A percentile compares a stretch with the other conserved stretches of the same genome.
phyloP scores from a whole-genome alignment of 2,329 filamentous ascomycete genomes.

The Coniella vitis region DNA sequence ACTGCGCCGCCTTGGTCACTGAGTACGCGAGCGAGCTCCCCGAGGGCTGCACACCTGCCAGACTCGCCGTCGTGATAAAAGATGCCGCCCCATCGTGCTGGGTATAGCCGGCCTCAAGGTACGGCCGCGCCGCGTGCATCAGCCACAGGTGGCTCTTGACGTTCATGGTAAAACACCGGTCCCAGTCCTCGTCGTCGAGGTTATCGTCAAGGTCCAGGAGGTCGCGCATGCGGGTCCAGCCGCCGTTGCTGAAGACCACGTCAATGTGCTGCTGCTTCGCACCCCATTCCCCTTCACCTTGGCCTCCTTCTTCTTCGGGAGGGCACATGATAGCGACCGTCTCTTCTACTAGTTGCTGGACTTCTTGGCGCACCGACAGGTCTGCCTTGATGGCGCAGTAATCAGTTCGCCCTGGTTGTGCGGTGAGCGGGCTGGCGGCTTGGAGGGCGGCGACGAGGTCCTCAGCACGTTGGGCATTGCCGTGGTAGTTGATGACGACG shows the following conservation, averaged over 20 bases:
- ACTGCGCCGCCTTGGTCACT: conserved; percentile 69
- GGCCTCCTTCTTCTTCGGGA: not conserved
- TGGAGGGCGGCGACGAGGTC: conserved; percentile 50
- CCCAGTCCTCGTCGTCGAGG: conserved; percentile 52
- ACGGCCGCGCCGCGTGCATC: conserved; percentile 45
- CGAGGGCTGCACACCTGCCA: conserved; percentile 57
- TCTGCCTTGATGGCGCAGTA: conserved; percentile 59
- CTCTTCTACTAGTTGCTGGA: conserved; percentile 51
- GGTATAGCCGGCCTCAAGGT: conserved; percentile 36
- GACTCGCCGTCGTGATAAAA: conserved; percentile 57
- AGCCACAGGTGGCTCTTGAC: conserved; percentile 57
- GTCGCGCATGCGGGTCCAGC: conserved; percentile 42
- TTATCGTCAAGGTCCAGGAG: conserved; percentile 45
- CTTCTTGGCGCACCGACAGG: conserved; percentile 52
- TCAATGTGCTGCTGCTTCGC: conserved; percentile 47
- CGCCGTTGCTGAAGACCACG: conserved; percentile 69
- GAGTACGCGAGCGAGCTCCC: conserved; percentile 64
- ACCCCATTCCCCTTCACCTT: not conserved
- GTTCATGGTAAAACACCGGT: conserved; percentile 52
- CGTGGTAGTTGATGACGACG: conserved; percentile 68
- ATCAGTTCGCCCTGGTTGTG: conserved; percentile 20
- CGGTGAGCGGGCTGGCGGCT: conserved; percentile 40
- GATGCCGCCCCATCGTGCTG: conserved; percentile 39
- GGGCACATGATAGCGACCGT: conserved; percentile 51
- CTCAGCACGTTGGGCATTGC: conserved; percentile 52